Base-by-base conservation (phyloP, 768 basidiomycete genomes). In the Fistulinella prunicolor region DNA sequence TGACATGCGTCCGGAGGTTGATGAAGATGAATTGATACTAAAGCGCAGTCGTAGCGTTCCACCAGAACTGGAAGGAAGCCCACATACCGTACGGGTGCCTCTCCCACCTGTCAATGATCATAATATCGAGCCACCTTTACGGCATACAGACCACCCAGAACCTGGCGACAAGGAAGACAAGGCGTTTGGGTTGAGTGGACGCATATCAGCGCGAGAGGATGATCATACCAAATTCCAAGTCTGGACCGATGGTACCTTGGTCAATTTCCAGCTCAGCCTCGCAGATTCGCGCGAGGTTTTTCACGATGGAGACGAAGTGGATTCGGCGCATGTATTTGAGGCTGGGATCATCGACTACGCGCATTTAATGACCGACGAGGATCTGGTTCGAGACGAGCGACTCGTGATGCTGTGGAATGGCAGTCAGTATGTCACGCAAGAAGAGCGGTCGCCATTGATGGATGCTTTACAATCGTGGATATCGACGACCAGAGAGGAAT, bases 401-500 rank as follows among this genome's bases (percentile, higher is more conserved):
- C 74, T 95, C 30, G 86, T 92, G 3, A 78, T 94, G 42, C 75
- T 80, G 50, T 94, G 89, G 83, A 74, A 76, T 34, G 78, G 74
- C 9, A 75, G 77, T 41, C 80, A 77, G 86, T 94, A 87, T 63
- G 82, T 93, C 45, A 86, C 84, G n/a, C 83, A 83, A 52, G 70
- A 73, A 34, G 88, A 89, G 57, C 80, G 76, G 3, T 86, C 87
- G 0, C 83, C 85, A 1, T 74, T 94, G 22, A 81, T 94, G 72
- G 77, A 80, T 29, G 83, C 88, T 0, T 77, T 97, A 4, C 73
- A 74, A 8, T 59, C 79, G 79, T 83, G 94, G 42, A 63, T 73
- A 21, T 68, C 71, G 4, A 61, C 70, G 1, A 47, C 70, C 4
- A 58, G 51, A 19, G 60, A 68, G 35, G 62, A 65, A 17, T 56